Base-by-base conservation (phyloP, 768 basidiomycete genomes). In the Steccherinum ochraceum region DNA sequence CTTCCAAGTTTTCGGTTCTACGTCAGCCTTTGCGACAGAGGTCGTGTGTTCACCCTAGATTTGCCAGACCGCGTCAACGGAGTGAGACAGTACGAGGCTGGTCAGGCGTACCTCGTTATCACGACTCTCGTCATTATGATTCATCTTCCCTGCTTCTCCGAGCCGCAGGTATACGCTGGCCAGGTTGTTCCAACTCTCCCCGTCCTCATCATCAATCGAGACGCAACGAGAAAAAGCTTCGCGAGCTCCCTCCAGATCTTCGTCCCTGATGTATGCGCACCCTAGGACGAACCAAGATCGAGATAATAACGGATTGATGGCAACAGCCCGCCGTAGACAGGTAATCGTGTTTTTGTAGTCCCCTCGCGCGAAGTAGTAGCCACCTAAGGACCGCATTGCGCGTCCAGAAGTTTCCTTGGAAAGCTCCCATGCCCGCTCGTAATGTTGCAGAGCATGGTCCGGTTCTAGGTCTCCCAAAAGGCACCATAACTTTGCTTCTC, bases 271-370 rank as follows among this genome's bases (percentile, higher is more conserved):
- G 55, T 76, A 84, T 3, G 93, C 84, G 58, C 95, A 97, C 0
- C 96, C 96, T n/a, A 99, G 79, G 30, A 94, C 80, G 69, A 97
- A 99, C 96, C 96, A 98, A 19, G 90, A 84, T 4, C 90, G 80
- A n/a, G 79, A 72, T 50, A 86, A 73, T 45, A 97, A 72, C 3
- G 96, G 95, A 61, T 97, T 93, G 60, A 99, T 97, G 24, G 73
- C 74, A 1, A 93, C 84, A 1, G 93, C 93, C 39, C 72, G 76
- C 53, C 79, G 74, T 49, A 98, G 70, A 62, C 81, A 90, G 11
- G 64, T 61, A 20, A 86, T 77, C 1, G 91, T 82, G 52, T 81
- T 72, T 11, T 63, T 57, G 60, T 78, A 96, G 42, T 86, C 78
- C 2, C 72, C 78, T 12, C 74, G 73, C 1, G 85, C 75, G 59